Base-by-base conservation (phyloP, 768 basidiomycete genomes). In the Amanita jacksonii region DNA sequence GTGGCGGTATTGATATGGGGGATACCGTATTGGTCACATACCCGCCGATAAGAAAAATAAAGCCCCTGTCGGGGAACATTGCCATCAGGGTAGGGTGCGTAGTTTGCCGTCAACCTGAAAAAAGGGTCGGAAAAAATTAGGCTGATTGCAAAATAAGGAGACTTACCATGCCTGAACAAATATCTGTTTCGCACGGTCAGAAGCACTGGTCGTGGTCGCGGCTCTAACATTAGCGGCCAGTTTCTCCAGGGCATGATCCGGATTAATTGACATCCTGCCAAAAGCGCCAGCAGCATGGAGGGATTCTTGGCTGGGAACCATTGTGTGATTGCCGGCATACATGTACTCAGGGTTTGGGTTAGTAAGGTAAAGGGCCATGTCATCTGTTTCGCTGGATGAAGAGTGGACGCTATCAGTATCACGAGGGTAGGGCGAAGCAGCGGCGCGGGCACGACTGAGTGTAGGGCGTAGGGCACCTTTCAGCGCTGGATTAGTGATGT, bases 1-100 rank as follows among this genome's bases (percentile, higher is more conserved):
- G 91, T 91, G 52, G 92, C 92, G 28, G 91, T 90, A 70, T 93
- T 96, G 69, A 94, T 89, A 57, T 93, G 88, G 41, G 86, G 87
- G 49, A 92, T 86, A 41, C 85, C 85, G 65, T 92, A 89, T 63
- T 89, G 85, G 66, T 91, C 87, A 63, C 88, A 92, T 45, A 92
- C 81, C 43, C 88, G 72, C 49, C 85, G 76, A 65, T 93, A 96
- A 25, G 90, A 93, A 59, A 89, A 88, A 64, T 93, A 96, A 40
- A 96, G 77, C 5, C 90, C 91, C 58, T 94, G 91, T 41, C 91
- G 80, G 35, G 91, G 87, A 27, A 93, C 91, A 61, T 92, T 92
- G 27, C 89, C 89, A 63, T 91, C 89, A 33, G 85, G 85, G 62
- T 88, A 90, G 9, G 87, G 84, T 4, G 87, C 85, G 63, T 91